These are phyloP conservation scores for Paecilomyces fulvus DNA, from an alignment of 2,329 filamentous ascomycete species.

Conservation along the genomic window DNA sequence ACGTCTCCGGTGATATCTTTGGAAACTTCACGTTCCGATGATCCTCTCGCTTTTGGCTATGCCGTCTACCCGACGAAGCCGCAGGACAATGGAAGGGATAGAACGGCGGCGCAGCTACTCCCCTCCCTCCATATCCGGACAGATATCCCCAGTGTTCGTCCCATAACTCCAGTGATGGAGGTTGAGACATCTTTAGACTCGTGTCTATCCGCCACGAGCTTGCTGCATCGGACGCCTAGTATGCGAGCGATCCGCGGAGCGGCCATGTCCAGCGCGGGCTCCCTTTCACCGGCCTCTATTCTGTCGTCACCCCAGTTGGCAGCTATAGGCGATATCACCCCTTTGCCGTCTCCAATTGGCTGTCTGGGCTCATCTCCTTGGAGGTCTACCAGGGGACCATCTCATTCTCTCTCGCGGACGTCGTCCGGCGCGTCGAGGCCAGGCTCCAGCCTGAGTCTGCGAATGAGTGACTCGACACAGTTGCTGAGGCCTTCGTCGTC, in stretches of 20 bases:
- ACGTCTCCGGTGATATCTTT: not conserved
- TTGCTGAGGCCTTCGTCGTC: slow-evolving; percentile 21
- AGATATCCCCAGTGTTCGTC: slow-evolving; percentile 18
- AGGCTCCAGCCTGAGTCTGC: slow-evolving; percentile 26
- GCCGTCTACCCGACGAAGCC: not conserved
- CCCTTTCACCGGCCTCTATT: slow-evolving; percentile 53
- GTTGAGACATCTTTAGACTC: slow-evolving; percentile 28
- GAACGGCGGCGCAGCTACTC: slow-evolving; percentile 7
- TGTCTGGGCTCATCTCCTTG: slow-evolving; percentile 35
- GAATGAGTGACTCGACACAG: slow-evolving; percentile 28
- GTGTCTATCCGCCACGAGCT: slow-evolving; percentile 34
- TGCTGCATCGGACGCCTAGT: slow-evolving; percentile 38
- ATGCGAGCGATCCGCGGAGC: slow-evolving; percentile 31
- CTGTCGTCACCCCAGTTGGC: slow-evolving; percentile 66
- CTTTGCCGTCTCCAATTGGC: slow-evolving; percentile 64
- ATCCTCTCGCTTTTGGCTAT: not conserved
- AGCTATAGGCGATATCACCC: slow-evolving; percentile 71
- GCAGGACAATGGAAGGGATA: not conserved
- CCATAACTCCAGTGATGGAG: slow-evolving; percentile 22
- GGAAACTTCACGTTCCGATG: not conserved
- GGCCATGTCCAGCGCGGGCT: slow-evolving; percentile 33
- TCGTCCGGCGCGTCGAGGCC: slow-evolving; percentile 33
- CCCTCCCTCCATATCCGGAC: slow-evolving; percentile 29
- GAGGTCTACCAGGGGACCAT: slow-evolving; percentile 47
- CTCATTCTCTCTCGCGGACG: slow-evolving; percentile 38